Evolutionary conservation across 2,329 filamentous ascomycete species (phyloP).

Genomic region (Pyrenochaeta sp.): DNA sequence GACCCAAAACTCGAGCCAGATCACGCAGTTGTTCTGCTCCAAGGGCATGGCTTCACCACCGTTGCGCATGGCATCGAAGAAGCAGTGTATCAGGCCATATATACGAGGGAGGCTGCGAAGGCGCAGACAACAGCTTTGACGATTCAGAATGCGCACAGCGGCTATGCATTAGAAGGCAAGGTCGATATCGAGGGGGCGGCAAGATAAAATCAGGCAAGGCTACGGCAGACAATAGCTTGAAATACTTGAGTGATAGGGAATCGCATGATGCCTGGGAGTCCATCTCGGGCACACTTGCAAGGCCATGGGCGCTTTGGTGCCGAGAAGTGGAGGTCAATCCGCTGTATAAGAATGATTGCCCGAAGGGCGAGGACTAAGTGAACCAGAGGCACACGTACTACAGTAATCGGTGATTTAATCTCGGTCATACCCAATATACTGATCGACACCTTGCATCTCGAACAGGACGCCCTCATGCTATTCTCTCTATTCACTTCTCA

Average conservation of each 20-base stretch:
- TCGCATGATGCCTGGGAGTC: slow-evolving; percentile 52
- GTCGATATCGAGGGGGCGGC: slow-evolving; percentile 50
- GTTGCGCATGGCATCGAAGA: slow-evolving; percentile 54
- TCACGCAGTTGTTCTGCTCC: slow-evolving; percentile 51
- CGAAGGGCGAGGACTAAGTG: slow-evolving; percentile 36
- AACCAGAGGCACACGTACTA: no score
- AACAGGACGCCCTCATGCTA: no score
- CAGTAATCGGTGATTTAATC: no score
- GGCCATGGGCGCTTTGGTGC: slow-evolving; percentile 56
- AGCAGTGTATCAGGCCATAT: slow-evolving; percentile 56
- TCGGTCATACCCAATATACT: no score
- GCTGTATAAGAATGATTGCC: slow-evolving; percentile 53
- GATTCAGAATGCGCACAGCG: slow-evolving; percentile 45
- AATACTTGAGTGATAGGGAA: slow-evolving; percentile 54
- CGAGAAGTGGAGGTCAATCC: slow-evolving; percentile 51
- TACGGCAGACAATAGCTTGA: slow-evolving; percentile 53
- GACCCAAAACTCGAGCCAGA: slow-evolving; percentile 45
- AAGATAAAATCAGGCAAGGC: slow-evolving; percentile 53
- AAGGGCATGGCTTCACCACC: slow-evolving; percentile 57
- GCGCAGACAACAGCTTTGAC: slow-evolving; percentile 51
- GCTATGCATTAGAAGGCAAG: slow-evolving; percentile 50
- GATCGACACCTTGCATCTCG: no score
- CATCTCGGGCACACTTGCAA: slow-evolving; percentile 41
- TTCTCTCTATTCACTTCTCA: no score
- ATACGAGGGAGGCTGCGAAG: slow-evolving; percentile 51